phyloP scores from a whole-genome alignment of 495 filamentous ascomycete species.

The Podospora bellae-mahoneyi region DNA sequence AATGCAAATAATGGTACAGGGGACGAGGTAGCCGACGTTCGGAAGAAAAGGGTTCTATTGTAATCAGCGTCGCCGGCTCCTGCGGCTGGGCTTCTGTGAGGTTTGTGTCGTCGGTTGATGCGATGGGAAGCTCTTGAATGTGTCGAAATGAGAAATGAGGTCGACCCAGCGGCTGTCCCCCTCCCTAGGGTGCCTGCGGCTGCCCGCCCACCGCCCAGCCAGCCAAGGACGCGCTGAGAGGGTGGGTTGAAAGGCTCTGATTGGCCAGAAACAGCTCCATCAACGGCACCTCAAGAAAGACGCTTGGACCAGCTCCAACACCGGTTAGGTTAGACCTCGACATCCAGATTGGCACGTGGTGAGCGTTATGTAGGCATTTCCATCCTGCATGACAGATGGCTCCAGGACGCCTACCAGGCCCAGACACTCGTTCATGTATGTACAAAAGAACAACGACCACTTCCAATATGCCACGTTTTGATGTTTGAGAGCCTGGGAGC shows the following conservation, averaged over 20 bases:
- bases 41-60: constrained; percentile 18
- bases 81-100: constrained; percentile 10
- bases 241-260: background rate
- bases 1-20: constrained; percentile 33
- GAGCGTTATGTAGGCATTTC: background rate
- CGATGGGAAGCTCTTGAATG: constrained; percentile 10
- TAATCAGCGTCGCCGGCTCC: constrained; percentile 6
- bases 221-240: background rate
- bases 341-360: constrained; percentile 6
- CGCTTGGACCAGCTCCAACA: background rate
- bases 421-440: no score
- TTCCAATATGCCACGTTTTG: background rate
- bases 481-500: background rate
- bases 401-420: no score
- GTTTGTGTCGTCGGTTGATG: constrained; percentile 5
- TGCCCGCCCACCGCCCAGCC: constrained; percentile 3
- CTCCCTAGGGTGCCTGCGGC: background rate
- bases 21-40: constrained; percentile 8
- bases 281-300: background rate
- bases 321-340: background rate
- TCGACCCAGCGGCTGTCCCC: constrained; percentile 6
- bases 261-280: background rate
- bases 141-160: constrained; percentile 18
- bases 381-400: background rate
- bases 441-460: no score